A percentile compares a stretch with the other conserved stretches of the same genome.
Evolutionary conservation across 768 basidiomycete species (phyloP).

Genomic region (Goffeauzyma gilvescens): DNA sequence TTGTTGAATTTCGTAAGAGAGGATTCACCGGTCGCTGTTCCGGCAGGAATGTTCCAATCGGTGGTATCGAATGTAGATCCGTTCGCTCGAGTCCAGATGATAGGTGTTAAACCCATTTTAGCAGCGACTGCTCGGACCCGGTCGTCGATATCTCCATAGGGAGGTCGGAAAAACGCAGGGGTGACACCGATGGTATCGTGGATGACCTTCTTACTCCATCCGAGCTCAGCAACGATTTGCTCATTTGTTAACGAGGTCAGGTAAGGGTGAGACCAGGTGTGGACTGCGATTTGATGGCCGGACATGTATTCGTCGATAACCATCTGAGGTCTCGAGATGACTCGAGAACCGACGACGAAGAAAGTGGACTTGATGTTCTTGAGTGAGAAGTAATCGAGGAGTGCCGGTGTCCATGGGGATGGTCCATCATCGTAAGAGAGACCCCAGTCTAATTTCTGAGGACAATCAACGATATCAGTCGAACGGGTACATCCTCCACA

Average conservation of each 20-base stretch:
- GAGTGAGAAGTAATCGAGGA: constrained; percentile 50
- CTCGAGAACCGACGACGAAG: constrained; percentile 71
- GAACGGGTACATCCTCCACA: constrained; percentile 50
- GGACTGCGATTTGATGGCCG: constrained; percentile 65
- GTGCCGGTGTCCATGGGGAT: constrained; percentile 51
- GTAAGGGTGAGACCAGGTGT: constrained; percentile 69
- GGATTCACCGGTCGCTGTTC: constrained; percentile 41
- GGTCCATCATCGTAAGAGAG: constrained; percentile 50
- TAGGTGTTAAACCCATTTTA: constrained; percentile 64
- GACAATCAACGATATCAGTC: constrained; percentile 61
- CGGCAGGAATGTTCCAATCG: constrained; percentile 68
- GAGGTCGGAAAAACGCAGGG: constrained; percentile 61
- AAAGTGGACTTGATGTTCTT: constrained; percentile 58
- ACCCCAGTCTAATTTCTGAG: constrained; percentile 44
- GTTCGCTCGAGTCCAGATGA: constrained; percentile 65
- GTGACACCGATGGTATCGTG: constrained; percentile 55
- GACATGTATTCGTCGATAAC: constrained; percentile 57
- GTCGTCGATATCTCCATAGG: constrained; percentile 46
- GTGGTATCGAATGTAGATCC: constrained; percentile 48
- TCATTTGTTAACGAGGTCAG: constrained; percentile 60
- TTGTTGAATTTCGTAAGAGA: constrained; percentile 50
- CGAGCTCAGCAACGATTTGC: constrained; percentile 68
- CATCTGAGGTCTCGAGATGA: constrained; percentile 50
- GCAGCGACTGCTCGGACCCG: constrained; percentile 65
- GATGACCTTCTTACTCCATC: constrained; percentile 71